Evolutionary conservation across 2,329 filamentous ascomycete genomes (phyloP).

Genomic region (Neofusicoccum laricinum): DNA sequence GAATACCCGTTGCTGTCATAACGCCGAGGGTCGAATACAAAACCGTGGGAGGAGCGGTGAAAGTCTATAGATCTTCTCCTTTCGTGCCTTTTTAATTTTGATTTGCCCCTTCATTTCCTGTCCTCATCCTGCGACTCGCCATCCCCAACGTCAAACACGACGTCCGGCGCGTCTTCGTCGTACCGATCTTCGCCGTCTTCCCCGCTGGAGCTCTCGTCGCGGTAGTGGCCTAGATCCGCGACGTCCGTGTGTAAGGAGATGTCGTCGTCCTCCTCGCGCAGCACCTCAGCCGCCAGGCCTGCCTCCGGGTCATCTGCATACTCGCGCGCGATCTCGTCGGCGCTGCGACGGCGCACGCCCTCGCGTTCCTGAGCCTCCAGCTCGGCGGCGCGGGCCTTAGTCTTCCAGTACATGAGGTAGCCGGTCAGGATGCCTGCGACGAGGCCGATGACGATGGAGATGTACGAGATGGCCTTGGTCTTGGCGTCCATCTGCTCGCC

Average conservation of each 20-base stretch:
- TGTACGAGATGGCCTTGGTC: slow-evolving; percentile 80
- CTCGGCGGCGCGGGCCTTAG: slow-evolving; percentile 48
- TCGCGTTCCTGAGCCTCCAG: slow-evolving; percentile 47
- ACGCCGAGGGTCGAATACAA: too few relatives aligned
- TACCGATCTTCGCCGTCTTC: slow-evolving; percentile 32
- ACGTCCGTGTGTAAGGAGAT: slow-evolving; percentile 44
- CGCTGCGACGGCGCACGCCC: slow-evolving; percentile 28
- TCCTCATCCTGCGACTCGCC: slow-evolving; percentile 30
- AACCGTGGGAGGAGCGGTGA: too few relatives aligned
- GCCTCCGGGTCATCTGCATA: slow-evolving; percentile 47
- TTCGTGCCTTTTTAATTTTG: not conserved
- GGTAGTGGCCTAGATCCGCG: slow-evolving; percentile 25
- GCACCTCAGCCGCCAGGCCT: slow-evolving; percentile 34
- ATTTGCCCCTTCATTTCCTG: not conserved
- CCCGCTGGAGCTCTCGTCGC: slow-evolving; percentile 38
- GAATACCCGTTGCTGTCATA: too few relatives aligned
- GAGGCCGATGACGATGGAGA: slow-evolving; percentile 71
- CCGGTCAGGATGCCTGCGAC: slow-evolving; percentile 73
- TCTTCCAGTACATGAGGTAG: slow-evolving; percentile 75
- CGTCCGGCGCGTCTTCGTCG: slow-evolving; percentile 38
- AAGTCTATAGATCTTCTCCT: not conserved
- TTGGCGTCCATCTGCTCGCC: slow-evolving; percentile 77
- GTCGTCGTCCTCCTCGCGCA: slow-evolving; percentile 51
- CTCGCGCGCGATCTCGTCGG: slow-evolving; percentile 37
- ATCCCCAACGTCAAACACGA: slow-evolving; percentile 46